These are phyloP conservation scores for Ceratobasidium sp. DNA, from an alignment of 1,284 basidiomycete genomes.

Conservation along the genomic window DNA sequence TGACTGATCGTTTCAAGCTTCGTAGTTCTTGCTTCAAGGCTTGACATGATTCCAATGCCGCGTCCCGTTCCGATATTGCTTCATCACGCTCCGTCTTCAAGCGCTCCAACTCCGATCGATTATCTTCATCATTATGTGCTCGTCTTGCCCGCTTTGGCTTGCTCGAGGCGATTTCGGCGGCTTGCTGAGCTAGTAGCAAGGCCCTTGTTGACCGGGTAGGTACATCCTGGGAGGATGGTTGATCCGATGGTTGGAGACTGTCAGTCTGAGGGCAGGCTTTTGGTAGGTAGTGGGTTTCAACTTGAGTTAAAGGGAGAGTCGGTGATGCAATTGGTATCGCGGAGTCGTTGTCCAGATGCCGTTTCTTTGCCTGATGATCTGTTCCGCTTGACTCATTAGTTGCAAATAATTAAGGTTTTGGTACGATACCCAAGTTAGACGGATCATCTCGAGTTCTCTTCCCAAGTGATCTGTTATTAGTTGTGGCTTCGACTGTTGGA, in stretches of 20 bases:
- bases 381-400: not conserved
- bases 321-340: too few species aligned
- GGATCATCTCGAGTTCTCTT: not conserved
- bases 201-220: not conserved
- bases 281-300: not conserved
- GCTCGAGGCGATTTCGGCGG: not conserved
- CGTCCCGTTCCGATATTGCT: constrained; percentile 8
- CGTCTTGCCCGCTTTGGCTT: not conserved
- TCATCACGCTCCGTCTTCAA: constrained; percentile 9
- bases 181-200: constrained; percentile 6
- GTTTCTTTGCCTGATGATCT: not conserved
- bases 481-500: not conserved
- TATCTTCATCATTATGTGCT: not conserved
- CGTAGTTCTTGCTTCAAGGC: not conserved
- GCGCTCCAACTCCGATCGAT: not conserved
- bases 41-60: not conserved
- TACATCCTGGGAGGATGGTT: not conserved
- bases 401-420: too few species aligned
- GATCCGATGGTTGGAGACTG: not conserved
- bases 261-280: too few species aligned
- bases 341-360: not conserved
- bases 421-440: not conserved
- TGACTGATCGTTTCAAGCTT: not conserved
- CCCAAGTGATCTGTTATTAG: not conserved
- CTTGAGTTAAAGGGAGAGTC: too few species aligned